Evolutionary conservation across 306 rosid genomes (phyloP).

Genomic region (Mimosa bimucronata): DNA sequence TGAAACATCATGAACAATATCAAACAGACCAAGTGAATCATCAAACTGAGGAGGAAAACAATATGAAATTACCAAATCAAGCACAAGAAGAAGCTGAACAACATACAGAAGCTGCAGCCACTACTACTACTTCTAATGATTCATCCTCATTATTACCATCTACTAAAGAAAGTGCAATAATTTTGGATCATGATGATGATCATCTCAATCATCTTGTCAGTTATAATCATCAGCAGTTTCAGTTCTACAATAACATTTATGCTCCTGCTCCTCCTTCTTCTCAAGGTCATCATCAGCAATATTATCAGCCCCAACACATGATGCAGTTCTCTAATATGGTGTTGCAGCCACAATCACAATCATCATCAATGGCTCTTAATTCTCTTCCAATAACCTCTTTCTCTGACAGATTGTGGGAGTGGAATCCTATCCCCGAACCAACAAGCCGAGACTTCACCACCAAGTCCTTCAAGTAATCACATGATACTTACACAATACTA

Average conservation of each 20-base stretch:
- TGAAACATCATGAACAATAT: background rate
- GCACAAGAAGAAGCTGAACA: background rate
- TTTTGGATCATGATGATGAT: slow-evolving; percentile 62
- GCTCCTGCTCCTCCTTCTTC: background rate
- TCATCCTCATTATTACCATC: slow-evolving; percentile 35
- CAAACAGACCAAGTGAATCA: background rate
- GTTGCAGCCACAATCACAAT: slow-evolving; percentile 38
- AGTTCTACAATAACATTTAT: slow-evolving; percentile 31
- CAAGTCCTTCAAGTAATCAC: slow-evolving; percentile 75
- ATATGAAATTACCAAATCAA: background rate
- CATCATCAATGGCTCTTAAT: slow-evolving; percentile 37
- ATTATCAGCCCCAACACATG: slow-evolving; percentile 3
- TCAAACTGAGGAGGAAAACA: background rate
- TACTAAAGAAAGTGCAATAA: background rate
- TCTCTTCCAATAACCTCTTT: slow-evolving; percentile 56
- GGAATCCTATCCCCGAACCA: slow-evolving; percentile 81
- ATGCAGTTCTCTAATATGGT: slow-evolving; percentile 50
- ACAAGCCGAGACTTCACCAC: slow-evolving; percentile 55
- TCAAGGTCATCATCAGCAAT: slow-evolving; percentile 28
- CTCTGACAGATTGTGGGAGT: slow-evolving; percentile 91
- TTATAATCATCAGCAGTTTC: slow-evolving; percentile 51
- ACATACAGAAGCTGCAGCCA: background rate
- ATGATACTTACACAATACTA: slow-evolving; percentile 28
- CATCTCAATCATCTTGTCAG: slow-evolving; percentile 68
- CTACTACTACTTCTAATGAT: slow-evolving; percentile 14